These are phyloP conservation scores for Brasenia schreberi DNA, from an alignment of 164 flowering plant genomes.

Conservation along the genomic window DNA sequence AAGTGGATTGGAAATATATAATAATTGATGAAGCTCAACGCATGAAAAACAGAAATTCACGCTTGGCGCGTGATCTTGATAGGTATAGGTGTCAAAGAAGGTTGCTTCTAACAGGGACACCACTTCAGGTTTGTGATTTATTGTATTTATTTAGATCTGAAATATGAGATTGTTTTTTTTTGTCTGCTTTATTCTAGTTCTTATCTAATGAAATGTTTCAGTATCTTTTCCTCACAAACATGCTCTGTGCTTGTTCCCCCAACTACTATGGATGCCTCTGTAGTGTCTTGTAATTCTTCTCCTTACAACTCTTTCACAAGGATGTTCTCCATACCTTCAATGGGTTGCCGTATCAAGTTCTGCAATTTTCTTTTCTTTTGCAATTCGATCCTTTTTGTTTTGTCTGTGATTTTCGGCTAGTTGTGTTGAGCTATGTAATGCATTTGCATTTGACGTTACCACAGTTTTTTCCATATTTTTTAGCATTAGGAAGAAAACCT, in stretches of 20 bases:
- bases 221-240: neutral
- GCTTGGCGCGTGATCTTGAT: conserved; percentile 97
- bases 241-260: neutral
- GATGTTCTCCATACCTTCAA: too few relatives aligned
- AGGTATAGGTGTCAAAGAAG: conserved; percentile 95
- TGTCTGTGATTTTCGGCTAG: too few relatives aligned
- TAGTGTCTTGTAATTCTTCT: too few relatives aligned
- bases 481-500: too few relatives aligned
- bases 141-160: neutral
- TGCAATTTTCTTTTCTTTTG: too few relatives aligned
- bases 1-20: conserved; percentile 95
- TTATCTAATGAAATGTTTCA: neutral
- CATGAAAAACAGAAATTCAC: conserved; percentile 98
- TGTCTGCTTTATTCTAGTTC: neutral
- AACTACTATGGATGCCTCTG: too few relatives aligned
- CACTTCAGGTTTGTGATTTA: conserved; percentile 59
- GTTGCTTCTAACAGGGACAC: conserved; percentile 93
- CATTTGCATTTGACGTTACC: too few relatives aligned
- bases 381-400: too few relatives aligned
- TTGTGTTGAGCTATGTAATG: too few relatives aligned
- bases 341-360: too few relatives aligned
- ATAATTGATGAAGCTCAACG: conserved; percentile 99
- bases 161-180: neutral
- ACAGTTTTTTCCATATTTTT: too few relatives aligned
- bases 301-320: too few relatives aligned